Base-by-base conservation (phyloP, 2,329 filamentous ascomycete genomes). In the Neophaeococcomyces mojaviensis region DNA sequence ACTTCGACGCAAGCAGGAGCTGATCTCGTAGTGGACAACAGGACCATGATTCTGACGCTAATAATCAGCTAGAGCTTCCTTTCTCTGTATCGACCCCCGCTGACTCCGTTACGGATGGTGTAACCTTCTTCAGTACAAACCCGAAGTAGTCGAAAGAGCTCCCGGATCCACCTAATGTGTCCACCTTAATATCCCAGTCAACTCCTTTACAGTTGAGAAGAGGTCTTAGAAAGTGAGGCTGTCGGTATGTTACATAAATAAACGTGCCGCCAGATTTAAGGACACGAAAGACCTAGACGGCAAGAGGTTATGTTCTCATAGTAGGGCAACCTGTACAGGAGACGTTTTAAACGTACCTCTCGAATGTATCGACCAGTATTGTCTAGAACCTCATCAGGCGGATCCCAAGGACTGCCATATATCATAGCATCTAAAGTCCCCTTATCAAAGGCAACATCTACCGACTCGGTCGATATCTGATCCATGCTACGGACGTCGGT, bases 401-500 rank as follows among this genome's bases (percentile, higher is more conserved):
- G 75, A 49, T 62, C 69, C 73, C 73, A 78, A 0, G 68, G 69
- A 50, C 68, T 74, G 2, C 75, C 73, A 53, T 74, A 65, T 26
- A 78, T 72, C 69, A 78, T 76, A 37, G 70, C 72, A 59, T 78
- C 74, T 2, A 78, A 60, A 1, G 74, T 78, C 2, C 68, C 68
- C 57, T 79, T 79, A 52, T 78, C 74, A 51, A 82, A 77, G 9
- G 76, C 76, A 4, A 80, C 66, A 53, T 77, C 72, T 32, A 81
- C 57, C 1, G 67, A 70, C 1, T 49, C 55, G 26, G 65, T 59
- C 1, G 61, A 55, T 1, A 77, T 53, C 1, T 58, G 56, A 7
- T 59, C 54, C 66, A 81, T 71, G 30, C 72, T 52, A 5, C 76
- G 70, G 2, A 80, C 69, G 54, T 81, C 77, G 49, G 67, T 67